These are phyloP conservation scores for Talaromyces ruber DNA, from an alignment of 495 filamentous ascomycete genomes.

Conservation along the genomic window DNA sequence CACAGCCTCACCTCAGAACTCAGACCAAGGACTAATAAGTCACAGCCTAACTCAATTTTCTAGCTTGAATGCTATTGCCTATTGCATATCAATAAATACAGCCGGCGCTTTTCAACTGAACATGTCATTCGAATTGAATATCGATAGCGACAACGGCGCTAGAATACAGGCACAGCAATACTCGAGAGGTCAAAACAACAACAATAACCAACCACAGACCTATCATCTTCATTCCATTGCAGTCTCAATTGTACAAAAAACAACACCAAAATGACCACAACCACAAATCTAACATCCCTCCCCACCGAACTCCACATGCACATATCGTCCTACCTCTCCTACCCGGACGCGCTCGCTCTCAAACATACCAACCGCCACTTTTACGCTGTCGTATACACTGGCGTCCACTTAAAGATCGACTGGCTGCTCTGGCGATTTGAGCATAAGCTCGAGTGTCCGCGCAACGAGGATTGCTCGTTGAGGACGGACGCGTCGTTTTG, in stretches of 20 bases:
- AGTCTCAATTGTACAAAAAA: background rate
- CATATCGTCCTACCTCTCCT: conserved; percentile 70
- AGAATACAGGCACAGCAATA: background rate
- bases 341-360: conserved; percentile 63
- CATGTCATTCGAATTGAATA: background rate
- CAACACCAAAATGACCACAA: background rate
- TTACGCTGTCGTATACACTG: conserved; percentile 55
- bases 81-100: background rate
- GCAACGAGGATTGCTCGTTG: conserved; percentile 38
- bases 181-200: background rate
- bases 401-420: conserved; percentile 54
- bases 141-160: background rate
- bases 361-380: conserved; percentile 59
- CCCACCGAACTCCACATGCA: conserved; percentile 62
- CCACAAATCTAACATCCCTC: conserved; percentile 28
- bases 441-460: conserved; percentile 33
- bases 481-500: conserved; percentile 37
- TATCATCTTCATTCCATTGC: background rate
- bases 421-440: conserved; percentile 56
- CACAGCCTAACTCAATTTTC: background rate
- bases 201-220: background rate
- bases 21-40: background rate
- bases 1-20: background rate
- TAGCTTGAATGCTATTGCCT: background rate
- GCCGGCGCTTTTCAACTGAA: background rate